Percentiles rank a stretch among this genome's conserved stretches.
Conservation (phyloP, 1,284 basidiomycete species). For the Cutaneotrichosporon mucoides region DNA sequence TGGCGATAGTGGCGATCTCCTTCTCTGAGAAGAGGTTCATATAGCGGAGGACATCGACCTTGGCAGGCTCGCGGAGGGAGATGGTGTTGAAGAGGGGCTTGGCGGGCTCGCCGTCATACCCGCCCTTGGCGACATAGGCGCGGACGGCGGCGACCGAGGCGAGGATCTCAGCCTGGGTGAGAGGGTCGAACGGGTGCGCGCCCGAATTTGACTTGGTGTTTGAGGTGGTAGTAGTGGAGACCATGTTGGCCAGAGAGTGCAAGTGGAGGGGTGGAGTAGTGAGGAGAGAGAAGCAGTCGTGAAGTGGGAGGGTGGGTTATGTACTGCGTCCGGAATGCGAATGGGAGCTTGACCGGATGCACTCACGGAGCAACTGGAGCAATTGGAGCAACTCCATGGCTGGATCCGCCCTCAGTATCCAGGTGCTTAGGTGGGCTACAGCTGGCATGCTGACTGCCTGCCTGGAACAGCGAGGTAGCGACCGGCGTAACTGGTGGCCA, state of each 20-base stretch:
- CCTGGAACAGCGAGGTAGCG: no score
- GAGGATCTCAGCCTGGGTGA: slow-evolving; percentile 44
- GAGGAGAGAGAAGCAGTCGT: background rate
- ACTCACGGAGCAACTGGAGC: background rate
- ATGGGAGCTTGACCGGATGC: background rate
- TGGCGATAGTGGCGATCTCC: slow-evolving; percentile 26
- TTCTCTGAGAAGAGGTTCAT: slow-evolving; percentile 37
- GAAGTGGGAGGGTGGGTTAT: background rate
- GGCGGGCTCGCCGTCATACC: slow-evolving; percentile 21
- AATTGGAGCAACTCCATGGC: no score
- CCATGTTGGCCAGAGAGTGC: background rate
- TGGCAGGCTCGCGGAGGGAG: slow-evolving; percentile 44
- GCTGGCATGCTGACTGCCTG: no score
- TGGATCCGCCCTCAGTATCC: no score
- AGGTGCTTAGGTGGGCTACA: no score
- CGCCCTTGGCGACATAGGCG: slow-evolving; percentile 26
- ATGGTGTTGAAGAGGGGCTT: slow-evolving; percentile 43
- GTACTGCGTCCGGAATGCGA: background rate
- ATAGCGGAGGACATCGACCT: slow-evolving; percentile 42
- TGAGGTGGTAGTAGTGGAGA: background rate
- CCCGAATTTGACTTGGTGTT: slow-evolving; percentile 7
- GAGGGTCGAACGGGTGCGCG: slow-evolving; percentile 51
- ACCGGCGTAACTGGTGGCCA: no score
- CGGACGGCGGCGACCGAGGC: slow-evolving; percentile 38
- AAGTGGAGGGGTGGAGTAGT: background rate